These are phyloP conservation scores for Russula olivacea DNA, from an alignment of 768 basidiomycete species.

Conservation along the genomic window DNA sequence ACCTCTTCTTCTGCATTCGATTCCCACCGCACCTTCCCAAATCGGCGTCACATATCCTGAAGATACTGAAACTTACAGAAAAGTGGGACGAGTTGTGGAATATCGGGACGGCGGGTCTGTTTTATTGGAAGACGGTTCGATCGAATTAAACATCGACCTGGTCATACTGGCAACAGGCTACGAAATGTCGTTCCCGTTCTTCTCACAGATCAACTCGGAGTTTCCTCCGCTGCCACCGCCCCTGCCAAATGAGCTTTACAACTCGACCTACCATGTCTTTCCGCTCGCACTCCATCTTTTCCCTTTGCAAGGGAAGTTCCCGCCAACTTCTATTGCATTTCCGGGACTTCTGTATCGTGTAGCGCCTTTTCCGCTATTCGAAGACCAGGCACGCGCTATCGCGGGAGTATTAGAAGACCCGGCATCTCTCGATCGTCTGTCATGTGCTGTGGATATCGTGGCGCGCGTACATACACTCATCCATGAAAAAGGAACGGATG, in stretches of 20 bases:
- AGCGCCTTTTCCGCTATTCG: constrained; percentile 69
- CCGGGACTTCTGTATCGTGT: constrained; percentile 54
- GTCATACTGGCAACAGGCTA: constrained; percentile 78
- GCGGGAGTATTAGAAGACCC: constrained; percentile 51
- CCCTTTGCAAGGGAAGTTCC: constrained; percentile 47
- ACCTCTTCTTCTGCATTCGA: constrained; percentile 51
- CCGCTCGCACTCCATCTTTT: constrained; percentile 69
- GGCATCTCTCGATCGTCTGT: constrained; percentile 40
- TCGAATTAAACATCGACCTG: constrained; percentile 50
- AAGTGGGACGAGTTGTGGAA: constrained; percentile 37
- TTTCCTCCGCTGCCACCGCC: constrained; percentile 45
- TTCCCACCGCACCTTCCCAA: constrained; percentile 34
- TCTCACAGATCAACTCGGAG: constrained; percentile 36
- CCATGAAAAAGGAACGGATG: constrained; percentile 27
- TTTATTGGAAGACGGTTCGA: constrained; percentile 52
- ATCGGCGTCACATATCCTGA: constrained; percentile 28
- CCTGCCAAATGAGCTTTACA: constrained; percentile 48
- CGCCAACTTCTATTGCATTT: constrained; percentile 53
- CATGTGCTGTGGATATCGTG: constrained; percentile 46
- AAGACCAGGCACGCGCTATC: constrained; percentile 68
- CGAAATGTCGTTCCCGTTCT: constrained; percentile 57
- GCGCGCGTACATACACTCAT: constrained; percentile 31
- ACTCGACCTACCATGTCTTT: constrained; percentile 61
- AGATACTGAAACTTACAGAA: constrained; percentile 16
- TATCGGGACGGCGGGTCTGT: constrained; percentile 44